Base-by-base conservation (phyloP, 371 early-diverging fungal genomes). In the Nematocida ironsii region DNA sequence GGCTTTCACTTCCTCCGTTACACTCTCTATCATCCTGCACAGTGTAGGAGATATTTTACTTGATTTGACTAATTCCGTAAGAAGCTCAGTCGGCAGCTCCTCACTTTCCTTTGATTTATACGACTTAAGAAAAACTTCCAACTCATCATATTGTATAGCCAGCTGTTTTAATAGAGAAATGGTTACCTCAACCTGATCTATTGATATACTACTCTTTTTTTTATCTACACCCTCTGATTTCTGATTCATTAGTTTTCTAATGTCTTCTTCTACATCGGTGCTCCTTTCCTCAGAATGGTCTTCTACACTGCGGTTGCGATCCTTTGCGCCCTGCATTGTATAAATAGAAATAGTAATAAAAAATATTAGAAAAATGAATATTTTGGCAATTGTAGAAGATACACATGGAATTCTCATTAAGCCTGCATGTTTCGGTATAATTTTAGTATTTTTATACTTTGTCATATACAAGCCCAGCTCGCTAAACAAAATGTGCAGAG, bases 21-120 rank as follows among this genome's bases (percentile, higher is more conserved):
- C 72, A 44, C 72, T 81, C 58, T 72, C 73, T 47, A 86, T 55
- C 13, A 86, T 74, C 60, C 82, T 84, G 70, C 84, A 66, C n/a
- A 86, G 62, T 52, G 83, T 69, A 47, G 84, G 84, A 33, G 84
- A 84, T 48, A 86, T 75, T 16, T 72, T 55, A 39, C 80, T 72
- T 54, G 72, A 82, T 56, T 86, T 80, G 18, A 86, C 73, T 52
- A 83, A 64, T n/a, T 62, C 62, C 44, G 47, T 62, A 2, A 86
- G 44, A 54, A 84, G 39, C 25, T 83, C 80, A 18, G 61, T 55
- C 42, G 84, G 84, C 25, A 86, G 71, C 73, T 64, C 57, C 48
- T 78, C 73, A 2, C 48, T 6, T 18, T 72, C 76, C 39, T 69
- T 72, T 0, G 61, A 70, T 56, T 71, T 72, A 18, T 72, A 33